phyloP scores from a whole-genome alignment of 331 rosid species.

The Acacia concinna region DNA sequence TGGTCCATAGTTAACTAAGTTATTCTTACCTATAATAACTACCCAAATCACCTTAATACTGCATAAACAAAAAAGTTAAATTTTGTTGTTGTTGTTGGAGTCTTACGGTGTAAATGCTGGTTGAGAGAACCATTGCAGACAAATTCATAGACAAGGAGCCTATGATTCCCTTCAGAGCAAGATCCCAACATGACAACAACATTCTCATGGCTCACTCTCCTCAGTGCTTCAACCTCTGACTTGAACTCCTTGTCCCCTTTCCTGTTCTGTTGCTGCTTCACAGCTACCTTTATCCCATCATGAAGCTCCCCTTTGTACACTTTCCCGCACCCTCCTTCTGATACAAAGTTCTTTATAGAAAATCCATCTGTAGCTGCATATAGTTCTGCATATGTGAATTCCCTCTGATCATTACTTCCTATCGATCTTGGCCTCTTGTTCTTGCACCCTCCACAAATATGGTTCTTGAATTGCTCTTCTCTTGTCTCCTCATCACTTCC shows the following conservation, averaged over 20 bases:
- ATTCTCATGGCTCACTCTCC: conserved; percentile 76
- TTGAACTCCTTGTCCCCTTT: conserved; percentile 70
- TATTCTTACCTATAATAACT: no score
- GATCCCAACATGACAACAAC: conserved; percentile 72
- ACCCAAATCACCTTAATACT: no score
- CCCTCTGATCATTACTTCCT: neutral
- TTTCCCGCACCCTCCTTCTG: neutral
- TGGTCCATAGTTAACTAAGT: no score
- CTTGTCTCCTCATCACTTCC: conserved; percentile 14
- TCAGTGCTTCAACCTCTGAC: conserved; percentile 63
- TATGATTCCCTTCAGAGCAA: conserved; percentile 61
- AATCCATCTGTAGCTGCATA: neutral
- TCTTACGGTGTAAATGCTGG: conserved; percentile 62
- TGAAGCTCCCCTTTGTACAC: neutral
- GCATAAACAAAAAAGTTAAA: neutral
- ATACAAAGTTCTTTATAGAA: neutral
- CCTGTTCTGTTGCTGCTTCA: conserved; percentile 50
- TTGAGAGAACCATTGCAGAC: conserved; percentile 81
- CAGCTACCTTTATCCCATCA: conserved; percentile 47
- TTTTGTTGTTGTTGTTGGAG: neutral
- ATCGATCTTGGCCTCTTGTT: neutral
- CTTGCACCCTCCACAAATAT: neutral
- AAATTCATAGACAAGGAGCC: conserved; percentile 79
- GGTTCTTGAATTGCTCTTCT: conserved; percentile 38
- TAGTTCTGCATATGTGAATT: neutral